These are phyloP conservation scores for Microcera coccophila DNA, from an alignment of 2,329 filamentous ascomycete genomes.

Conservation along the genomic window DNA sequence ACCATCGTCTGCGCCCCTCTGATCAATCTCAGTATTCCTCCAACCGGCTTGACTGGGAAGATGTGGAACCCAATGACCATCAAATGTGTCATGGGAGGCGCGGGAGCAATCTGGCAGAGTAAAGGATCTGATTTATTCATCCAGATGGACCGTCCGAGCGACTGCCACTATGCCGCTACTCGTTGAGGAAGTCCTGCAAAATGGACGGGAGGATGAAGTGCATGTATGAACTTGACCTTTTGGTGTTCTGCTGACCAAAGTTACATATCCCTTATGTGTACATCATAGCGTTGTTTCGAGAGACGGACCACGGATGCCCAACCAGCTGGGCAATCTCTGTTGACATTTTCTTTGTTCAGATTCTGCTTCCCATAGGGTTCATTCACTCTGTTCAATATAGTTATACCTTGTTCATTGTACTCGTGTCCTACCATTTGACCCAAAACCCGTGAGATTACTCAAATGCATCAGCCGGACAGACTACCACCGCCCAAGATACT, in stretches of 20 bases:
- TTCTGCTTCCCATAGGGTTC: too few species aligned
- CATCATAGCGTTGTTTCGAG: too few species aligned
- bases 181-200: too few species aligned
- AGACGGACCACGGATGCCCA: too few species aligned
- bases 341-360: too few species aligned
- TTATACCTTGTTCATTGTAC: too few species aligned
- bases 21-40: not conserved
- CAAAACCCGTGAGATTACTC: not conserved
- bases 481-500: conserved; percentile 29
- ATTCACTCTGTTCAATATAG: too few species aligned
- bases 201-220: too few species aligned
- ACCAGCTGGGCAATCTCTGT: too few species aligned
- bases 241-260: too few species aligned
- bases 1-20: not conserved
- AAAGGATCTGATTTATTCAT: not conserved
- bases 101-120: not conserved
- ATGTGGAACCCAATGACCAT: not conserved
- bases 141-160: not conserved
- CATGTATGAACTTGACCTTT: too few species aligned
- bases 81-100: not conserved
- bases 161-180: not conserved
- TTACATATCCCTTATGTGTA: too few species aligned
- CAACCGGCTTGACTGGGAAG: not conserved
- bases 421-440: not conserved
- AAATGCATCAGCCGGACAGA: not conserved